Percentiles rank a stretch among this genome's conserved stretches.
Conservation (phyloP, 164 flowering plant species). For the Warburgia ugandensis region DNA sequence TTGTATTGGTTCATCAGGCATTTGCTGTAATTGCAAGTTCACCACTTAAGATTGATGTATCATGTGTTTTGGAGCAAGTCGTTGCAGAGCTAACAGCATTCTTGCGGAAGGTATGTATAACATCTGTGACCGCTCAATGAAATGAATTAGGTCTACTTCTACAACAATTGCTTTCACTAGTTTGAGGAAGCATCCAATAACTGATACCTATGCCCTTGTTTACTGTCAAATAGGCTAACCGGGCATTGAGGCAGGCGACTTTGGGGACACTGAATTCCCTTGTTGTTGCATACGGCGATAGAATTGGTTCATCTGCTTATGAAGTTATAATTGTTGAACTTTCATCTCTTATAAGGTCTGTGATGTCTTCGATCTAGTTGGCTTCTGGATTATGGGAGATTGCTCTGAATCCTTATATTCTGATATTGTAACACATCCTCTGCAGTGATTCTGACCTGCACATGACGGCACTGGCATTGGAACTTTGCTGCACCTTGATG, state of each 20-base stretch:
- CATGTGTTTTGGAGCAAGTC: slow-evolving; percentile 84
- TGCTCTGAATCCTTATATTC: no score
- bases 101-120: slow-evolving; percentile 63
- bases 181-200: not conserved
- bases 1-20: no score
- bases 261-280: slow-evolving; percentile 88
- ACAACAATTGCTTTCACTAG: not conserved
- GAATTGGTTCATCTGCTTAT: slow-evolving; percentile 76
- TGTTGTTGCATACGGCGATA: slow-evolving; percentile 89
- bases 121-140: not conserved
- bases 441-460: slow-evolving; percentile 95
- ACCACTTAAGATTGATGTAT: slow-evolving; percentile 68
- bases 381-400: no score
- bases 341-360: slow-evolving; percentile 84
- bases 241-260: slow-evolving; percentile 90
- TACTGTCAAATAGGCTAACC: slow-evolving; percentile 62
- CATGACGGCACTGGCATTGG: slow-evolving; percentile 95
- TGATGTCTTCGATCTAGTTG: not conserved
- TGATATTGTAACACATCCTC: no score
- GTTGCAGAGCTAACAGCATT: slow-evolving; percentile 86
- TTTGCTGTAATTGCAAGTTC: slow-evolving; percentile 94
- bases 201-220: not conserved
- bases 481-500: slow-evolving; percentile 98
- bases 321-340: slow-evolving; percentile 92
- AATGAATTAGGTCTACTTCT: not conserved